Evolutionary conservation across 495 filamentous ascomycete species (phyloP).

Genomic region (Polyplosphaeria fusca): DNA sequence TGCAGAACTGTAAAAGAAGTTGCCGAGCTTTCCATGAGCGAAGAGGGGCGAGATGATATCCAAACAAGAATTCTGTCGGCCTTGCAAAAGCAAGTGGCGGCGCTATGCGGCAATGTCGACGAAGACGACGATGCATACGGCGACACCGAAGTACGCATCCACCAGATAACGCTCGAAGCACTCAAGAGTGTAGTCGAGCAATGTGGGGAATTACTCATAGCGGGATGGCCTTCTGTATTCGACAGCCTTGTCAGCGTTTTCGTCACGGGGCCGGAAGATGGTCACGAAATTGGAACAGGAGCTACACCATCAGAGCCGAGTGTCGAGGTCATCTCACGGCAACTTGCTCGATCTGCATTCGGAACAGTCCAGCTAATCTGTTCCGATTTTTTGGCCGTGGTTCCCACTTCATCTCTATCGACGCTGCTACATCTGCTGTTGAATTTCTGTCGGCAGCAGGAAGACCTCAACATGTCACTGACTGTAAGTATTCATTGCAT

Average conservation of each 20-base stretch:
- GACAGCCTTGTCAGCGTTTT: slow-evolving; percentile 84
- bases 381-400: slow-evolving; percentile 80
- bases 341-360: slow-evolving; percentile 79
- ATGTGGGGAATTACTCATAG: slow-evolving; percentile 75
- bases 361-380: slow-evolving; percentile 86
- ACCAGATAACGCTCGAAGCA: slow-evolving; percentile 75
- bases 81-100: slow-evolving; percentile 55
- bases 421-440: slow-evolving; percentile 85
- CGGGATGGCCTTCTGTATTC: slow-evolving; percentile 82
- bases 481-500: slow-evolving; percentile 54
- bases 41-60: slow-evolving; percentile 46
- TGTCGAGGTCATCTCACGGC: slow-evolving; percentile 52
- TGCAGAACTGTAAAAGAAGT: slow-evolving; percentile 67
- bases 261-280: slow-evolving; percentile 16
- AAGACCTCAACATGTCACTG: slow-evolving; percentile 92
- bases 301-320: too few relatives aligned
- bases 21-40: slow-evolving; percentile 42
- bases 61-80: slow-evolving; percentile 70
- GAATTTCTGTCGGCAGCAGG: slow-evolving; percentile 77
- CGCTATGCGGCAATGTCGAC: slow-evolving; percentile 49
- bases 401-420: slow-evolving; percentile 75
- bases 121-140: slow-evolving; percentile 52
- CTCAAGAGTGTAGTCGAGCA: slow-evolving; percentile 81
- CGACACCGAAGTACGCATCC: slow-evolving; percentile 71
- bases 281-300: background rate